Conservation (phyloP, 1,284 basidiomycete genomes). For the Sphagnurus paluster region DNA sequence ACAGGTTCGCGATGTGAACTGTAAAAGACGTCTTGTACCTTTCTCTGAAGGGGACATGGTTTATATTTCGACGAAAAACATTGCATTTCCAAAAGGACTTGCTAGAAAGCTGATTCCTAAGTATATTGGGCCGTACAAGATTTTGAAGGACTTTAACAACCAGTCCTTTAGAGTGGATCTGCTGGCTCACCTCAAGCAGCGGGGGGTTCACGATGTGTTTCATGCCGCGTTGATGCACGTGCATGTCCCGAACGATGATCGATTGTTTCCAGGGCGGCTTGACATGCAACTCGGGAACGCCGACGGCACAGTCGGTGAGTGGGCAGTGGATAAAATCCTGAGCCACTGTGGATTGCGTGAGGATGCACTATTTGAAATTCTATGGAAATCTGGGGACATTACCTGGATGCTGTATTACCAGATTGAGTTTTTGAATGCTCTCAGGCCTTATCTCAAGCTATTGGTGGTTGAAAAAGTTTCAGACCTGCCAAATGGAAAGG, state of each 20-base stretch:
- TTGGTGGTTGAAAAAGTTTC: too few species aligned
- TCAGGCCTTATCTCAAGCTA: too few species aligned
- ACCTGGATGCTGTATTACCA: too few species aligned
- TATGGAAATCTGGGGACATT: conserved; percentile 21
- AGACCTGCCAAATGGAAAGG: too few species aligned
- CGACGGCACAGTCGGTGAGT: background rate
- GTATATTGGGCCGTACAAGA: conserved; percentile 4
- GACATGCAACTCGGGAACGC: conserved; percentile 6
- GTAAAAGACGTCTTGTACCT: conserved; percentile 2
- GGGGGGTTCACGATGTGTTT: conserved; percentile 11
- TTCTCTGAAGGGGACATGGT: conserved; percentile 10
- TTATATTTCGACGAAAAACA: conserved; percentile 18
- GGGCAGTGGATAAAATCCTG: conserved; percentile 12
- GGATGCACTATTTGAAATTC: conserved; percentile 17
- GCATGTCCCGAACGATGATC: conserved; percentile 13
- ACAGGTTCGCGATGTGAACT: conserved; percentile 21
- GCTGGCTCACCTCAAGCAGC: background rate
- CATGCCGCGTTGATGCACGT: conserved; percentile 8
- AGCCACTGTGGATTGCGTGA: conserved; percentile 10
- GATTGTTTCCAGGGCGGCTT: conserved; percentile 10
- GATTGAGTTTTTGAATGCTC: too few species aligned
- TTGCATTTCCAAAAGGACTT: conserved; percentile 11
- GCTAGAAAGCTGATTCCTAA: conserved; percentile 7
- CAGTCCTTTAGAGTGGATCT: conserved; percentile 1
- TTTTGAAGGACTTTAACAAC: conserved; percentile 7